Base-by-base conservation (phyloP, 2,329 filamentous ascomycete species). In the Penicillium sp. region DNA sequence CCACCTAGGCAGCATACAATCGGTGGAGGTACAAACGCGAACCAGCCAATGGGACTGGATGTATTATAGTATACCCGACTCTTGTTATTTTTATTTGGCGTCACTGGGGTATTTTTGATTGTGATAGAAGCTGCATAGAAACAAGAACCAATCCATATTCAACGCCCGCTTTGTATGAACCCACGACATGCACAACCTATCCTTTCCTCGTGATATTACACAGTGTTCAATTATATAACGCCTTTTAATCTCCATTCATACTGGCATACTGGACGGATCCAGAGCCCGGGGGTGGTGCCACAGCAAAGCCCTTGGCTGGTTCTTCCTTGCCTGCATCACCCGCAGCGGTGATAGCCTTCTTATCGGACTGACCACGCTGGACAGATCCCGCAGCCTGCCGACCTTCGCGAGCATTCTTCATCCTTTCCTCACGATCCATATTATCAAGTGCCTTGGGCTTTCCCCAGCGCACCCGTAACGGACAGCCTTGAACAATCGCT, bases 401-500 rank as follows among this genome's bases (percentile, higher is more conserved):
- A 3, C 90, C 93, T 68, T 96, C 92, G 35, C 88, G 85, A 23
- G 93, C 87, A 80, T 96, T 92, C 69, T 89, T 85, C 64, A 89
- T 82, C 44, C 93, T 85, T 73, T 96, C 85, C 54, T 97, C 92
- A 60, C 89, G 88, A 62, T 96, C 91, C 87, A 98, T 90, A 25
- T 86, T 96, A 55, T 96, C 95, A 55, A 99, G 83, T 1, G 93
- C 89, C 78, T 92, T 95, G 16, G 96, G 93, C 71, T 90, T 89
- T 16, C 93, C 93, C 95, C 95, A 99, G 62, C 92, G 88, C 19
- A 99, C 87, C 31, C 93, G 83, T 59, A 99, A 76, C 0, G 95
- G 95, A 67, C 93, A 97, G 3, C 95, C 95, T 35, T 92, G 88
- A 67, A 99, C 91, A 7, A 98, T 86, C 0, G 92, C 92, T 60